Percentiles rank a stretch among this genome's conserved stretches.
Conservation (phyloP, 495 filamentous ascomycete species). For the Parathielavia appendiculata region DNA sequence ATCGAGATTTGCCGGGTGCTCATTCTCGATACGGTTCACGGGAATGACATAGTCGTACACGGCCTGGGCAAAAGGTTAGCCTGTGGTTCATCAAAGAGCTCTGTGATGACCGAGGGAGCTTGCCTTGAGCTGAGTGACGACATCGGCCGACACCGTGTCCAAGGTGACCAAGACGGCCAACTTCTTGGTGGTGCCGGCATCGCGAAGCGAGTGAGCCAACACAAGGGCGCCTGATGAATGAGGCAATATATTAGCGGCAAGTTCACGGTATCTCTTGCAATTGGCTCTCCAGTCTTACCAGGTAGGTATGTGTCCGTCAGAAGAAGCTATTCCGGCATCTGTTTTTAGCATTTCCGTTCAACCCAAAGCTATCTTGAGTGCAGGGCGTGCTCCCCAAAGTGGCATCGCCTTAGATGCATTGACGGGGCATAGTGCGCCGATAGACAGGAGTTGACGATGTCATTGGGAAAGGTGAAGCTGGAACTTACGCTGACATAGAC, state of each 20-base stretch:
- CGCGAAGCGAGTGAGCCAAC: constrained; percentile 88
- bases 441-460: too few species aligned
- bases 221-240: constrained; percentile 73
- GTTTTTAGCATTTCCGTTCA: constrained; percentile 28
- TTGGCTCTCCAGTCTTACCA: constrained; percentile 49
- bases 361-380: too few species aligned
- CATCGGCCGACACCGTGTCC: constrained; percentile 64
- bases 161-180: constrained; percentile 78
- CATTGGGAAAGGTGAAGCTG: neutral
- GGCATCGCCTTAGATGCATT: too few species aligned
- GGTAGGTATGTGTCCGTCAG: constrained; percentile 87
- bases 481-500: constrained; percentile 53
- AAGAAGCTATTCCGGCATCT: constrained; percentile 58
- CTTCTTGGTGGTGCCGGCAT: constrained; percentile 82
- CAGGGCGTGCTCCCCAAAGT: too few species aligned
- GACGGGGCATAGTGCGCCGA: too few species aligned
- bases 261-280: constrained; percentile 11
- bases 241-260: constrained; percentile 20
- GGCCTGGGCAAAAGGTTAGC: constrained; percentile 47
- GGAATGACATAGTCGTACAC: constrained; percentile 88
- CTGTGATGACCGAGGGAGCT: constrained; percentile 1
- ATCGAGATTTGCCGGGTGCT: constrained; percentile 72
- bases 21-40: constrained; percentile 70
- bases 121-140: constrained; percentile 71
- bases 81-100: neutral